Evolutionary conservation across 2,329 filamentous ascomycete genomes (phyloP), one percentile per base, ranked within the genome.

Genomic region (Microcyclosporella mali): DNA sequence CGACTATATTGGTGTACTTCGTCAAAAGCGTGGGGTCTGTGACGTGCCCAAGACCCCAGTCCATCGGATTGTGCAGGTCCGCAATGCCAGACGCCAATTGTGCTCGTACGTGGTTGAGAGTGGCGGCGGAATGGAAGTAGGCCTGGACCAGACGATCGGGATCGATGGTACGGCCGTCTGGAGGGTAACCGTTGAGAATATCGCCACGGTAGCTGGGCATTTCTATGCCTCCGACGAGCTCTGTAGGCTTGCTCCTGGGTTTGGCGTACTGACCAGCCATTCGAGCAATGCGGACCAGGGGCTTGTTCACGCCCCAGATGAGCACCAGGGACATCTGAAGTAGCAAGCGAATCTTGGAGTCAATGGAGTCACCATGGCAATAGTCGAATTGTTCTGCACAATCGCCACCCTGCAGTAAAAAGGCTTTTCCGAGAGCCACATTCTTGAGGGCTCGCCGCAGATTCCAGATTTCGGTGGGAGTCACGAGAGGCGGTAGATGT

Each of bases 361-460:
- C 88, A 56, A 98, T 95, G 52, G 85, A 84, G 11, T 78, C 77
- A 63, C 88, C 84, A 57, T 85, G 82, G 67, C 92, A 98, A 72
- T 98, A 98, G 66, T 92, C 88, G 60, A 98, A 98, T 8, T 97
- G 77, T 70, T 98, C 92, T 12, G 92, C 92, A 62, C 92, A 98
- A 69, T 98, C 92, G 35, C 90, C 92, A 47, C 92, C 92, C 70
- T 98, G 92, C 3, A 98, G 79, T 8, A 98, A 74, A 64, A 98
- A 97, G 10, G 90, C 87, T 53, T 90, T 88, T 27, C 92, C 92
- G 28, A 85, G 72, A 4, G 92, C 92, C 4, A 94, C 92, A 69
- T 95, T 87, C 46, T 80, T 79, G 16, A 98, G 75, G 57, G 79
- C 83, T 40, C 79, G 73, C 61, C 88, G 88, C 40, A 98, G 76